phyloP scores from a whole-genome alignment of 1,284 basidiomycete species.

The Sporisorium exsertum region DNA sequence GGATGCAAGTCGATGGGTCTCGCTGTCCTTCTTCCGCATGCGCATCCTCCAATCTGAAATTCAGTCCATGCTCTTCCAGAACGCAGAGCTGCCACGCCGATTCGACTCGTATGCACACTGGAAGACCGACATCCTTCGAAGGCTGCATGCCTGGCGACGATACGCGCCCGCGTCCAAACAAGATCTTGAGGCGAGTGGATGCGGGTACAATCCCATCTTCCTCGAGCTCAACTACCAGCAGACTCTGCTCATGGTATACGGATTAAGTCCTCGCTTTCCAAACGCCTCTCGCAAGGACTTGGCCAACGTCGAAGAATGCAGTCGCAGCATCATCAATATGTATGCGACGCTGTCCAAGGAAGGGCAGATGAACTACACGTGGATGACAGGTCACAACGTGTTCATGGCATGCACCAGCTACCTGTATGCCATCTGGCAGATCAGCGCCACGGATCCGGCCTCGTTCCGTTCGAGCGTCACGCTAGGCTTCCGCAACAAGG shows the following conservation, averaged over 20 bases:
- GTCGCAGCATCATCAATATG: slow-evolving; percentile 55
- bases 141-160: slow-evolving; percentile 43
- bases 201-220: slow-evolving; percentile 54
- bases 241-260: slow-evolving; percentile 53
- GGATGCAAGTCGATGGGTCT: slow-evolving; percentile 50
- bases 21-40: slow-evolving; percentile 52
- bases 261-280: slow-evolving; percentile 49
- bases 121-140: slow-evolving; percentile 49
- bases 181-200: slow-evolving; percentile 41
- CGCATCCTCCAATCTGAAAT: slow-evolving; percentile 52
- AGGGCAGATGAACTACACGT: slow-evolving; percentile 53
- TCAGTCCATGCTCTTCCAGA: slow-evolving; percentile 47
- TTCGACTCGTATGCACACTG: slow-evolving; percentile 44
- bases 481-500: slow-evolving; percentile 43
- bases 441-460: slow-evolving; percentile 41
- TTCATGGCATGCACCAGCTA: slow-evolving; percentile 50
- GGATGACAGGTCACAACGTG: slow-evolving; percentile 54
- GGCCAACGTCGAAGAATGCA: slow-evolving; percentile 49
- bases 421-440: slow-evolving; percentile 51
- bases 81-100: slow-evolving; percentile 51
- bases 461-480: slow-evolving; percentile 40
- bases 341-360: slow-evolving; percentile 52
- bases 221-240: slow-evolving; percentile 57
- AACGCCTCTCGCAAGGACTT: slow-evolving; percentile 45
- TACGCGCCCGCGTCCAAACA: slow-evolving; percentile 48